Percentiles rank a stretch among this genome's conserved stretches.
These are phyloP conservation scores for Saccharomycopsis crataegensis DNA, from an alignment of 1,139 yeast species.

Conservation along the genomic window DNA sequence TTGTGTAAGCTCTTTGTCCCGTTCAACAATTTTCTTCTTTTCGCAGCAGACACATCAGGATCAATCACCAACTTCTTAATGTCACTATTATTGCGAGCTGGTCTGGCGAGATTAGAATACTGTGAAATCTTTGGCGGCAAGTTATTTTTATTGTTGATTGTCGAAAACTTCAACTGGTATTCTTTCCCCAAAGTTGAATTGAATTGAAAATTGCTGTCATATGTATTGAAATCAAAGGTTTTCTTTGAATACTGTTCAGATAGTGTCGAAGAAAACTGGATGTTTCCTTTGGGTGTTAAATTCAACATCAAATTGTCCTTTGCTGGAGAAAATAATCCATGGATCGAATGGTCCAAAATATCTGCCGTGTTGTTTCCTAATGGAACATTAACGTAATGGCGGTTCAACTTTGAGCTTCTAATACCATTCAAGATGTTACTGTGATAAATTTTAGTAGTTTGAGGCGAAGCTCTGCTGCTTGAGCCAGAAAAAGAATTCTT, in stretches of 20 bases:
- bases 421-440: slow-evolving; percentile 16
- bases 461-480: not conserved
- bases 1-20: slow-evolving; percentile 4
- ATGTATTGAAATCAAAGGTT: slow-evolving; percentile 3
- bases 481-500: not conserved
- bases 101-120: not conserved
- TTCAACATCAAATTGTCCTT: slow-evolving; percentile 10
- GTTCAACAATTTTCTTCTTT: slow-evolving; percentile 15
- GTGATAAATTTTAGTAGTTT: not conserved
- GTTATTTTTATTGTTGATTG: not conserved
- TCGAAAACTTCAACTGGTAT: not conserved
- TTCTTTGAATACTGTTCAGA: slow-evolving; percentile 4
- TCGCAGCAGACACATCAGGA: slow-evolving; percentile 20
- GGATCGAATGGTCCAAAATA: not conserved
- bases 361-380: not conserved
- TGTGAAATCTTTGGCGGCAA: not conserved
- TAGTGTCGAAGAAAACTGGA: not conserved
- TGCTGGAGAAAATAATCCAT: slow-evolving; percentile 11
- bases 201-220: slow-evolving; percentile 7
- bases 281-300: slow-evolving; percentile 10
- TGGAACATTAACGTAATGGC: not conserved
- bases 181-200: not conserved
- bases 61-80: slow-evolving; percentile 18
- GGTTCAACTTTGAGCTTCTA: slow-evolving; percentile 9
- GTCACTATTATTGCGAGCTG: not conserved